phyloP scores from a whole-genome alignment of 345 rosid species.

The Melaleuca quinquenervia region DNA sequence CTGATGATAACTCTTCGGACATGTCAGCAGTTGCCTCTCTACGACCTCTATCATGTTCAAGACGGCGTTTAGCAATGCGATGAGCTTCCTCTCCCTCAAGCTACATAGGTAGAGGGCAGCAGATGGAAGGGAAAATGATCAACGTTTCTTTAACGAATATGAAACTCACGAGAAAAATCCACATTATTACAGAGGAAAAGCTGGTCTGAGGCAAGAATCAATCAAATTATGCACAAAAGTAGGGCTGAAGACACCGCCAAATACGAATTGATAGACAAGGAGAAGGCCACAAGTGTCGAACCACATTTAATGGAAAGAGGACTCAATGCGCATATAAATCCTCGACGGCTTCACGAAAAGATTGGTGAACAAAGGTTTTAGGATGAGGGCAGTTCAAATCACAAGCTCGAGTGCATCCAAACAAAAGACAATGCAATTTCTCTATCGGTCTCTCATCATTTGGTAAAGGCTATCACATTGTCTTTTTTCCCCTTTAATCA shows the following conservation, averaged over 20 bases:
- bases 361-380: not conserved
- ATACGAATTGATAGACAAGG: not conserved
- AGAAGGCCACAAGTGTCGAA: not conserved
- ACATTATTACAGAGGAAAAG: not conserved
- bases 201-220: not conserved
- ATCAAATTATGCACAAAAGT: not conserved
- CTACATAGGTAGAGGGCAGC: not conserved
- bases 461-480: not conserved
- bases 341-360: not conserved
- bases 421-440: not conserved
- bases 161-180: not conserved
- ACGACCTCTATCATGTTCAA: slow-evolving; percentile 43
- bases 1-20: slow-evolving; percentile 40
- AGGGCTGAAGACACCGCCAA: not conserved
- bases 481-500: not conserved
- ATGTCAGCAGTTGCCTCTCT: slow-evolving; percentile 46
- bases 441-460: not conserved
- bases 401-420: not conserved
- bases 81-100: slow-evolving; percentile 41
- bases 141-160: not conserved
- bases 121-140: not conserved
- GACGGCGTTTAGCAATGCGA: slow-evolving; percentile 24
- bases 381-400: not conserved
- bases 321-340: not conserved
- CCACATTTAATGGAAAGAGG: not conserved